These are phyloP conservation scores for Leccinum arenicola DNA, from an alignment of 768 basidiomycete species.

Conservation along the genomic window DNA sequence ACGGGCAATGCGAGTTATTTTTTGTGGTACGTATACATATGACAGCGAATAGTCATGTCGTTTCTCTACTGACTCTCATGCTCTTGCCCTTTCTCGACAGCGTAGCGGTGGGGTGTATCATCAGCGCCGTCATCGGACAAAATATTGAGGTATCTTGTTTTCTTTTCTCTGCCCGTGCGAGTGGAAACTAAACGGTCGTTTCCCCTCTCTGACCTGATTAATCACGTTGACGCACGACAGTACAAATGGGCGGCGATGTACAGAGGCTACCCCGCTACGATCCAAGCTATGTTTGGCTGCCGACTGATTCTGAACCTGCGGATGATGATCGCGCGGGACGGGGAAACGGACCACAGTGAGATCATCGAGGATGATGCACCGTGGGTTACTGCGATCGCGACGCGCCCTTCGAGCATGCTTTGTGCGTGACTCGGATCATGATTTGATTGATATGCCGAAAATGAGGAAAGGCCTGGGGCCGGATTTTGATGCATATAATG, in stretches of 20 bases:
- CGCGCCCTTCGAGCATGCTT: not conserved
- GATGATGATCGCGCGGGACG: slow-evolving; percentile 2
- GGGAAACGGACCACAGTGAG: not conserved
- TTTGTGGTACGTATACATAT: not conserved
- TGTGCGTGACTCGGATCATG: not conserved
- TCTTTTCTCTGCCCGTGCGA: not conserved
- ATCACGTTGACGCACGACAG: not conserved
- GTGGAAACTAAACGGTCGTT: not conserved
- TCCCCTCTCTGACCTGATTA: not conserved
- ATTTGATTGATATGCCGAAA: not conserved
- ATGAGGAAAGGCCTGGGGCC: not conserved
- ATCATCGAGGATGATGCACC: not conserved
- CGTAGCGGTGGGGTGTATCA: not conserved
- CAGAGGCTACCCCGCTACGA: slow-evolving; percentile 3
- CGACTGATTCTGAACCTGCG: not conserved
- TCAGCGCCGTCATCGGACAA: not conserved
- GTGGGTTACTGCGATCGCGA: not conserved
- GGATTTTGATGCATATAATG: no score
- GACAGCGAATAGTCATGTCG: not conserved
- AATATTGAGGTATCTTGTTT: slow-evolving; percentile 1
- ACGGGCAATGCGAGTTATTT: slow-evolving; percentile 4
- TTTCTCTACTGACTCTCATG: not conserved
- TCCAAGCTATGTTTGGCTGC: not conserved
- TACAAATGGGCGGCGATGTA: slow-evolving; percentile 4
- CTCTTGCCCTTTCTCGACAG: not conserved